Percentiles rank a stretch among this genome's conserved stretches.
Conservation (phyloP, 148 eudicot genomes). For the Cornus florida region DNA sequence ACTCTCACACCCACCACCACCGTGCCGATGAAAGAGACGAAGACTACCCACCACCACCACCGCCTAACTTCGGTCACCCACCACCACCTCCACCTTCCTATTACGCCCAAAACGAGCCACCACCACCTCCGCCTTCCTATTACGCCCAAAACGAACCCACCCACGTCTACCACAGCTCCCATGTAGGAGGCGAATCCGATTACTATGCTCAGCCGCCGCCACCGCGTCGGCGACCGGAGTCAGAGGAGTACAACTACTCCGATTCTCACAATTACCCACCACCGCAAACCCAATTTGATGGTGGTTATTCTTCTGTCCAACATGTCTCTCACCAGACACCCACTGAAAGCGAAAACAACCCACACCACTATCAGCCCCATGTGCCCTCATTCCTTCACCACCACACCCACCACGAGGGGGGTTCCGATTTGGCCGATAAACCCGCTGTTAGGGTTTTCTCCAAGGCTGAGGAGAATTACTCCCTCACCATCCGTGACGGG, state of each 20-base stretch:
- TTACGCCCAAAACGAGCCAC: slow-evolving; percentile 17
- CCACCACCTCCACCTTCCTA: slow-evolving; percentile 22
- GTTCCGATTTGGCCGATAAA: slow-evolving; percentile 27
- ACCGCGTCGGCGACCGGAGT: background rate
- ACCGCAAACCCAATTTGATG: background rate
- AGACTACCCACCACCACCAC: slow-evolving; percentile 33
- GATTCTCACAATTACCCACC: slow-evolving; percentile 1
- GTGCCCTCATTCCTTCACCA: slow-evolving; percentile 41
- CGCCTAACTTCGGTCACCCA: slow-evolving; percentile 22
- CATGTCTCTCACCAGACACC: slow-evolving; percentile 29
- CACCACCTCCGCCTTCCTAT: slow-evolving; percentile 17
- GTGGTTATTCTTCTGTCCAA: slow-evolving; percentile 5
- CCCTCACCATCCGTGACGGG: slow-evolving; percentile 65
- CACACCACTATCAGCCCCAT: slow-evolving; percentile 45
- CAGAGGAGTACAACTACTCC: background rate
- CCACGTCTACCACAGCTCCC: slow-evolving; percentile 21
- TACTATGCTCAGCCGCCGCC: slow-evolving; percentile 1
- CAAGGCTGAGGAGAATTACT: slow-evolving; percentile 55
- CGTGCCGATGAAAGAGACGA: slow-evolving; percentile 17
- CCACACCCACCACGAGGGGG: slow-evolving; percentile 25
- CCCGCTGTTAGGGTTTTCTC: slow-evolving; percentile 54
- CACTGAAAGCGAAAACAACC: slow-evolving; percentile 11
- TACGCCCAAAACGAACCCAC: background rate
- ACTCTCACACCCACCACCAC: slow-evolving; percentile 26
- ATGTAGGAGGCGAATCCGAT: background rate